These are phyloP conservation scores for Potentilla sterilis DNA, from an alignment of 306 rosid species.

Conservation along the genomic window DNA sequence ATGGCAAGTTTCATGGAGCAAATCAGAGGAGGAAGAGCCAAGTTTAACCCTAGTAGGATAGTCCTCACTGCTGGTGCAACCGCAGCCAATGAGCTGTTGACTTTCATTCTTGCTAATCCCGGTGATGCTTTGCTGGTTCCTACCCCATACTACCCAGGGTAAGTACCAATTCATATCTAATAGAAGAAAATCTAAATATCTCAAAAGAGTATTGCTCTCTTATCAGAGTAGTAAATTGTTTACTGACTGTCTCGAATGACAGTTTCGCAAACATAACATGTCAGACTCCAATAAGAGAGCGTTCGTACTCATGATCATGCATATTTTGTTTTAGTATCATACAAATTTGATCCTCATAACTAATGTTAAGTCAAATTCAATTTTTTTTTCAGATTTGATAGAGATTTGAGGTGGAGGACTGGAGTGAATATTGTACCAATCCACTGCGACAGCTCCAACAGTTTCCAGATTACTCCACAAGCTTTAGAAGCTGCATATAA, in stretches of 20 bases:
- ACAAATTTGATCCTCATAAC: background rate
- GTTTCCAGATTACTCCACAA: slow-evolving; percentile 66
- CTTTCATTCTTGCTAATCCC: slow-evolving; percentile 80
- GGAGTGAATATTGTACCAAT: slow-evolving; percentile 83
- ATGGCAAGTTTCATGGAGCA: slow-evolving; percentile 91
- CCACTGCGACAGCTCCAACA: slow-evolving; percentile 76
- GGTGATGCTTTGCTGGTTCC: slow-evolving; percentile 93
- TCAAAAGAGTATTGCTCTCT: background rate
- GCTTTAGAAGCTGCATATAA: slow-evolving; percentile 68
- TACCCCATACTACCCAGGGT: slow-evolving; percentile 97
- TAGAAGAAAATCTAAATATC: background rate
- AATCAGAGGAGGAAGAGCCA: slow-evolving; percentile 71
- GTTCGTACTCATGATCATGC: background rate
- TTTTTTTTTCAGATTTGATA: slow-evolving; percentile 60
- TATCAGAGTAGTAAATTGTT: background rate
- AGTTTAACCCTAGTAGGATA: slow-evolving; percentile 59
- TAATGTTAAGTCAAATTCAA: background rate
- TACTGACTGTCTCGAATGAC: background rate
- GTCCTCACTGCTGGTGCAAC: slow-evolving; percentile 98
- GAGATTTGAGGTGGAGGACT: slow-evolving; percentile 96
- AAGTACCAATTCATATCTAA: slow-evolving; percentile 1
- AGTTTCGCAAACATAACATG: background rate
- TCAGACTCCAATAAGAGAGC: background rate
- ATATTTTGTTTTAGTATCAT: background rate
- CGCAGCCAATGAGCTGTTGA: slow-evolving; percentile 88